These are phyloP conservation scores for Choiromyces venosus DNA, from an alignment of 495 filamentous ascomycete species.

Conservation along the genomic window DNA sequence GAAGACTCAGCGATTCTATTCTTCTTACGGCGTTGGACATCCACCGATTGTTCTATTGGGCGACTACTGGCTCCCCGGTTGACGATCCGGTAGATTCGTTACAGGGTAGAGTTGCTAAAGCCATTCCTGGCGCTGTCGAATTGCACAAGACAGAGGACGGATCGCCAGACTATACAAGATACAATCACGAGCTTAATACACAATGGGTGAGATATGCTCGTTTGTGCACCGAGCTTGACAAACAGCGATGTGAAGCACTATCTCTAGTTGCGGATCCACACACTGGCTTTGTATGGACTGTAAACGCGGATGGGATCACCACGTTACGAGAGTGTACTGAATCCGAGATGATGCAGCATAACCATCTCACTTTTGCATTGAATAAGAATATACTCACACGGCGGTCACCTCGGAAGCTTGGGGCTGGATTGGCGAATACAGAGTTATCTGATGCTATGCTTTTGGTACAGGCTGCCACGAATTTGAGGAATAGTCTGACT, in stretches of 20 bases:
- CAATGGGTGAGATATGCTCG: slow-evolving; percentile 91
- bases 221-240: slow-evolving; percentile 77
- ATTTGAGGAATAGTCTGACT: slow-evolving; percentile 26
- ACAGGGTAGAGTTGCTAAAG: slow-evolving; percentile 33
- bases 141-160: slow-evolving; percentile 45
- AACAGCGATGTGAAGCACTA: slow-evolving; percentile 69
- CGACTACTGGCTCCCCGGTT: slow-evolving; percentile 32
- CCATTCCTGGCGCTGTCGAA: slow-evolving; percentile 36
- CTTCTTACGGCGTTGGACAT: slow-evolving; percentile 59
- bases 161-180: slow-evolving; percentile 66
- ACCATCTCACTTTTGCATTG: slow-evolving; percentile 39
- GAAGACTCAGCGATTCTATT: slow-evolving; percentile 65
- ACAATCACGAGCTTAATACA: slow-evolving; percentile 61
- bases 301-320: slow-evolving; percentile 71
- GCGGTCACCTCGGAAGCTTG: slow-evolving; percentile 27
- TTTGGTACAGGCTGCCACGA: slow-evolving; percentile 35
- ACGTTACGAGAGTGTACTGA: slow-evolving; percentile 72
- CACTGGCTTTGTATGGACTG: slow-evolving; percentile 69
- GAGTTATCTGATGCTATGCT: slow-evolving; percentile 35
- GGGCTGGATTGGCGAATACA: slow-evolving; percentile 17
- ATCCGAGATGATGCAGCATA: slow-evolving; percentile 64
- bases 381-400: slow-evolving; percentile 33
- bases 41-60: slow-evolving; percentile 26
- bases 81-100: slow-evolving; percentile 30
- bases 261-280: slow-evolving; percentile 67